Percentiles rank a stretch among this genome's conserved stretches.
Evolutionary conservation across 2,329 filamentous ascomycete species (phyloP).

Genomic region (Tolypocladium sp.): DNA sequence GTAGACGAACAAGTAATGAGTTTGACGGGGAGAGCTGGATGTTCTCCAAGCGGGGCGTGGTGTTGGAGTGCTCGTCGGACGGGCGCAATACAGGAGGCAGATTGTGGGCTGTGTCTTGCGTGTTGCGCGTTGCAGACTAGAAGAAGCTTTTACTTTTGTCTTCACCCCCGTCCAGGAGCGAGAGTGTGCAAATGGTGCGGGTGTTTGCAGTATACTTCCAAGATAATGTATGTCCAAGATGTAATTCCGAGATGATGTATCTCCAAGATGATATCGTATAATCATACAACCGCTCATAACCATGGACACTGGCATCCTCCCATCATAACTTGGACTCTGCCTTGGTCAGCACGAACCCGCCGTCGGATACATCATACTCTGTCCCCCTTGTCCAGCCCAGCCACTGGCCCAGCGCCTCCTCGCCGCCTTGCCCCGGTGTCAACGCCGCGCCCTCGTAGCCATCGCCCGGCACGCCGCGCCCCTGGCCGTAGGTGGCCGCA

Average conservation of each 20-base stretch:
- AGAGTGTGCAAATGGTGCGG: not conserved
- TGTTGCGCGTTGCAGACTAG: not conserved
- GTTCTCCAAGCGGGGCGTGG: not conserved
- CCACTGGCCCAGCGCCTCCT: slow-evolving; percentile 62
- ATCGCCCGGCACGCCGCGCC: slow-evolving; percentile 52
- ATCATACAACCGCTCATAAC: not conserved
- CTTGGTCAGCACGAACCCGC: slow-evolving; percentile 45
- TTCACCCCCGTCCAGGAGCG: not conserved
- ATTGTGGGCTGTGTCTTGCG: not conserved
- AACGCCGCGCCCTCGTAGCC: slow-evolving; percentile 58
- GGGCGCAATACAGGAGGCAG: not conserved
- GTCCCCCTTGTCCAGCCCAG: slow-evolving; percentile 64
- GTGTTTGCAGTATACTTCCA: not conserved
- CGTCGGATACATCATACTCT: slow-evolving; percentile 59
- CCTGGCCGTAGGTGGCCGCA: slow-evolving; percentile 47
- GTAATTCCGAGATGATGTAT: not conserved
- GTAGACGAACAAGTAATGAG: slow-evolving; percentile 22
- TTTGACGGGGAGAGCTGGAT: slow-evolving; percentile 7
- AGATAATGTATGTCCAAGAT: not conserved
- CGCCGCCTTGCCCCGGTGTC: slow-evolving; percentile 61
- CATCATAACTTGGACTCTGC: slow-evolving; percentile 21
- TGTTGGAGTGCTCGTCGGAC: not conserved
- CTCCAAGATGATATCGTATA: not conserved
- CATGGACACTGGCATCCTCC: not conserved
- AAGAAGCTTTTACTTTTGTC: not conserved